A percentile compares a stretch with the other conserved stretches of the same genome.
These are phyloP conservation scores for Cokeromyces recurvatus DNA, from an alignment of 371 early-diverging fungal species.

Conservation along the genomic window DNA sequence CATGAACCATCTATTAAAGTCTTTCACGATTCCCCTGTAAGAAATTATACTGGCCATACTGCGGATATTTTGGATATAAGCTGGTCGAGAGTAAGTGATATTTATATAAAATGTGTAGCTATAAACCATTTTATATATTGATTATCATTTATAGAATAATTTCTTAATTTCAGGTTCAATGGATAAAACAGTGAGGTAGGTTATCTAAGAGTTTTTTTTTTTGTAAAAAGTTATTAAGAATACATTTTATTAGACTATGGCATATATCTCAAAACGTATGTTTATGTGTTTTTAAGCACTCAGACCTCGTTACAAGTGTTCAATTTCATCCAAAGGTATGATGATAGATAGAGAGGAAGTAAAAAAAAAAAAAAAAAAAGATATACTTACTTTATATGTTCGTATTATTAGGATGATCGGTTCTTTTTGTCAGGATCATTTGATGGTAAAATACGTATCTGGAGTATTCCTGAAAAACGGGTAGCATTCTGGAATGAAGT, in stretches of 20 bases:
- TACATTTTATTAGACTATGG: constrained; percentile 83
- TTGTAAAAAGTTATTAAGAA: too few species aligned
- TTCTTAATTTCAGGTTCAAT: constrained; percentile 81
- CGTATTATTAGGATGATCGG: constrained; percentile 59
- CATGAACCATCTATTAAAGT: constrained; percentile 37
- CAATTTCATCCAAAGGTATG: constrained; percentile 73
- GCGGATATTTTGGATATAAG: constrained; percentile 73
- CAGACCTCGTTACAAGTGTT: constrained; percentile 74
- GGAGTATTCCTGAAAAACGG: constrained; percentile 77
- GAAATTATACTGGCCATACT: constrained; percentile 66
- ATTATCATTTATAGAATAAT: constrained; percentile 42
- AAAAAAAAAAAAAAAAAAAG: too few species aligned
- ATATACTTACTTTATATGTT: not conserved
- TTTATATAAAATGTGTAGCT: not conserved
- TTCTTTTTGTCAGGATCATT: constrained; percentile 78
- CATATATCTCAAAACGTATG: constrained; percentile 69
- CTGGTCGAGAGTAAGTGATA: constrained; percentile 72
- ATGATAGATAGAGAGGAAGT: not conserved
- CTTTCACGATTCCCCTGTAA: constrained; percentile 61
- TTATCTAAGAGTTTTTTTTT: not conserved
- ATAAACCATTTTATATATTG: not conserved
- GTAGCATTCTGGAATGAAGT: constrained; percentile 75
- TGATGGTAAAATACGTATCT: constrained; percentile 75
- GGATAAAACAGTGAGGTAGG: constrained; percentile 73
- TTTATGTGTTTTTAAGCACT: constrained; percentile 73